Percentiles rank a stretch among this genome's conserved stretches.
Conservation (phyloP, 805 yeast genomes). For the Saccharomycopsis sp. region DNA sequence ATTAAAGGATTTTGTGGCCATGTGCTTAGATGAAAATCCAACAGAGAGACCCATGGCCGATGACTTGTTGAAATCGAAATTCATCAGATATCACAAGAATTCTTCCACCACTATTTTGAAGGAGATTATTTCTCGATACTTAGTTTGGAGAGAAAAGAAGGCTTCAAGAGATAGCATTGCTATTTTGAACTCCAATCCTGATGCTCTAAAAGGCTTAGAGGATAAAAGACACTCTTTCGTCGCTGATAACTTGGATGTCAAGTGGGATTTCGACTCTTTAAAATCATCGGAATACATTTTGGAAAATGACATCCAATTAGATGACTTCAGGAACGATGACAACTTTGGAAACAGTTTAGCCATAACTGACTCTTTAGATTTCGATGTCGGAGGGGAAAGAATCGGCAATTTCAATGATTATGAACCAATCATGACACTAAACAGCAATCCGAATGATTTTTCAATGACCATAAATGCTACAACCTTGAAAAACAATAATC, state of each 20-base stretch:
- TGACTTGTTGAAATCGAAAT: slow-evolving; percentile 65
- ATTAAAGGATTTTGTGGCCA: slow-evolving; percentile 80
- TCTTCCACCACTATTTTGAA: slow-evolving; percentile 52
- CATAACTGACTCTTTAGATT: slow-evolving; percentile 18
- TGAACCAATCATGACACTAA: slow-evolving; percentile 16
- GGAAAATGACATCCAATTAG: slow-evolving; percentile 51
- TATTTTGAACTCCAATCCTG: slow-evolving; percentile 27
- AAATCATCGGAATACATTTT: slow-evolving; percentile 65
- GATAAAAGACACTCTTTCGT: slow-evolving; percentile 11
- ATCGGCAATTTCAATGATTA: slow-evolving; percentile 14
- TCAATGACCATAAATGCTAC: slow-evolving; percentile 9
- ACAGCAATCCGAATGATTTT: slow-evolving; percentile 4
- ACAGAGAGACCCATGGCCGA: slow-evolving; percentile 83
- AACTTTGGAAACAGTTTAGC: slow-evolving; percentile 22
- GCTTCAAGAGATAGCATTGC: slow-evolving; percentile 43
- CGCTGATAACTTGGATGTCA: slow-evolving; percentile 35
- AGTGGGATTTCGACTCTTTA: slow-evolving; percentile 87
- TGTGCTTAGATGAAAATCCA: slow-evolving; percentile 90
- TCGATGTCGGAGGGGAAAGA: slow-evolving; percentile 9
- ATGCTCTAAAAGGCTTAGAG: slow-evolving; percentile 23
- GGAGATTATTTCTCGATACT: slow-evolving; percentile 66
- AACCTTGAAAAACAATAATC: no score
- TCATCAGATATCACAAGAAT: slow-evolving; percentile 54
- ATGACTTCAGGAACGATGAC: slow-evolving; percentile 19
- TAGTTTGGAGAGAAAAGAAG: slow-evolving; percentile 66